Evolutionary conservation across 306 rosid genomes (phyloP), one percentile per base, ranked within the genome.

Genomic region (Canavalia ensiformis): DNA sequence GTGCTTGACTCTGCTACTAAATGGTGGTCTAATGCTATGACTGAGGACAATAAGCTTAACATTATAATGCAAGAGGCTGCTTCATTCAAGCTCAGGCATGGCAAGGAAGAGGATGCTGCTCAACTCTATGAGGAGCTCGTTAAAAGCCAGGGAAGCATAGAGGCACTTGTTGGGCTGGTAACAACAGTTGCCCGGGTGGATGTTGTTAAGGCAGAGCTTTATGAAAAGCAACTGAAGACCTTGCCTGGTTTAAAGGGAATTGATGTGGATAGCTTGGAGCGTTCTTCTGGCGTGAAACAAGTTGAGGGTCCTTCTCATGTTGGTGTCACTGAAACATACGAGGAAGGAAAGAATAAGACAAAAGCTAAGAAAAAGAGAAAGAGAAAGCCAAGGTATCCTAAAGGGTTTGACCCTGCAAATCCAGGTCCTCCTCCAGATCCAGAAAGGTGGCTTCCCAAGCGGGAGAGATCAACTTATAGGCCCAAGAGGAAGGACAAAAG

Each of bases 341-440:
- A 89, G 39, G 98, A 87, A 73, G 98, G 91, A 50, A 93, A 93
- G 92, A 88, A 75, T 44, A 95, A 93, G 85, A 72, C 90, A 34
- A 96, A 95, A 86, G 79, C 93, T 55, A 92, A 93, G 94, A 93
- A 87, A 77, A 96, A 93, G 94, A 88, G 99, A 83, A 93, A 93
- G 92, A 92, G 99, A 90, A 96, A 96, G 91, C 98, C 97, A 57
- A 91, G 81, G 87, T 96, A 96, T 85, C 99, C 98, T 45, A 96
- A 92, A 87, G 98, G 99, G 79, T 96, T 88, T 82, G 97, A 96
- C 82, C 98, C 97, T 5, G 94, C 91, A 11, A 96, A 93, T 78
- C 98, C 98, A 42, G 99, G 99, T 77, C 97, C 99, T 62, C 94
- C 94, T 34, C 99, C 98, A 2, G 99, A 96, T 82, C 99, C 99